Evolutionary conservation across 139 green algal genomes (phyloP).

Genomic region (Chloropicon primus): DNA sequence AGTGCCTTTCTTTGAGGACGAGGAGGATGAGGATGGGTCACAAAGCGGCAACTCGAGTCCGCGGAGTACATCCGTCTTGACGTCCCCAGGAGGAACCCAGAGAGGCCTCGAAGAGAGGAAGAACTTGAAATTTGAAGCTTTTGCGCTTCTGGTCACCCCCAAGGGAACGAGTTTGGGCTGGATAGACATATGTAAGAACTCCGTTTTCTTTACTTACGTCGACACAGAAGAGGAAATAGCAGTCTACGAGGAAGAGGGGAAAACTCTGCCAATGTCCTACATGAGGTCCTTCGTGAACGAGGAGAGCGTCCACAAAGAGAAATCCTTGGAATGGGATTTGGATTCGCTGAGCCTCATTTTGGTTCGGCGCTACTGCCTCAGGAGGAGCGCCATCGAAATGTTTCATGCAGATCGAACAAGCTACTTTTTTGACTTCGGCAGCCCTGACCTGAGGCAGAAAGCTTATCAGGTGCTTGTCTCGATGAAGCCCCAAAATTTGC

Average conservation of each 20-base stretch:
- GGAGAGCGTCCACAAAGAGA: neutral
- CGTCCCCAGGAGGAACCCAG: neutral
- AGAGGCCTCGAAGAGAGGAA: neutral
- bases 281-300: neutral
- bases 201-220: neutral
- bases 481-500: neutral
- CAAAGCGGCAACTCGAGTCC: neutral
- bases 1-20: neutral
- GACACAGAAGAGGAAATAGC: neutral
- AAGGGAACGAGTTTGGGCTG: neutral
- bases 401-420: conserved; percentile 37
- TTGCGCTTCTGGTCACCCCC: neutral
- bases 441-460: neutral
- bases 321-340: neutral
- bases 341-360: neutral
- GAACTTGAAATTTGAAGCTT: neutral
- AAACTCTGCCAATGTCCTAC: neutral
- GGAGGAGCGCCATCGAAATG: conserved; percentile 43
- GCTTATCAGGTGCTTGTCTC: neutral
- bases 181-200: neutral
- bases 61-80: neutral
- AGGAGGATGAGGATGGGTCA: neutral
- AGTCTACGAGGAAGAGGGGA: neutral
- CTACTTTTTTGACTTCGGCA: conserved; percentile 31
- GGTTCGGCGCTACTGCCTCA: conserved; percentile 38